These are phyloP conservation scores for Phoenix dactylifera DNA, from an alignment of 176 grass and related monocot genomes.

Conservation along the genomic window DNA sequence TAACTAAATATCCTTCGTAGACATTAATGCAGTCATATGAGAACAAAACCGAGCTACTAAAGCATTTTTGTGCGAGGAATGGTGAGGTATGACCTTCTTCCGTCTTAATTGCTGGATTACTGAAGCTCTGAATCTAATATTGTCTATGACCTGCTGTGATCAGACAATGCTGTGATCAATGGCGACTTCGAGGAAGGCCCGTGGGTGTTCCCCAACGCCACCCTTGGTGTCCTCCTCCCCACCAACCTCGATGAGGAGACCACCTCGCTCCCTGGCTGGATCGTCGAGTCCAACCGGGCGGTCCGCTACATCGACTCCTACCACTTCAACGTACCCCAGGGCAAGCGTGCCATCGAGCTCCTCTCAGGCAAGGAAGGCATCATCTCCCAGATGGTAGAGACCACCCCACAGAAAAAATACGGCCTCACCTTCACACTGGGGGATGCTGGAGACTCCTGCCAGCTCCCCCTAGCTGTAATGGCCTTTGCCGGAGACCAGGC, in stretches of 20 bases:
- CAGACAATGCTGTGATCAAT: slow-evolving; percentile 81
- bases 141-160: background rate
- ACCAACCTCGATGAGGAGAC: slow-evolving; percentile 88
- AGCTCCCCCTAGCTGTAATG: slow-evolving; percentile 83
- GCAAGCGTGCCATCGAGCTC: slow-evolving; percentile 86
- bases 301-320: slow-evolving; percentile 77
- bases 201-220: slow-evolving; percentile 92
- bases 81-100: too few species aligned
- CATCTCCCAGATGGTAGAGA: slow-evolving; percentile 95
- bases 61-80: too few species aligned
- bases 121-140: too few species aligned
- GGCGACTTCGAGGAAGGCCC: slow-evolving; percentile 97
- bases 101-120: too few species aligned
- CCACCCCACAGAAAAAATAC: slow-evolving; percentile 76
- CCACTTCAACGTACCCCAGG: slow-evolving; percentile 75
- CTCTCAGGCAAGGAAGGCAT: slow-evolving; percentile 96
- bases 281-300: slow-evolving; percentile 79
- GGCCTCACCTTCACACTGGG: slow-evolving; percentile 67
- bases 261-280: slow-evolving; percentile 77
- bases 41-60: too few species aligned
- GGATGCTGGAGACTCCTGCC: slow-evolving; percentile 64
- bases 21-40: too few species aligned
- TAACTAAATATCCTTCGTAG: too few species aligned
- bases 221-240: slow-evolving; percentile 82
- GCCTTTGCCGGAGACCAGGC: slow-evolving; percentile 84